phyloP scores from a whole-genome alignment of 2,329 filamentous ascomycete species.

The Emmonsia crescens region DNA sequence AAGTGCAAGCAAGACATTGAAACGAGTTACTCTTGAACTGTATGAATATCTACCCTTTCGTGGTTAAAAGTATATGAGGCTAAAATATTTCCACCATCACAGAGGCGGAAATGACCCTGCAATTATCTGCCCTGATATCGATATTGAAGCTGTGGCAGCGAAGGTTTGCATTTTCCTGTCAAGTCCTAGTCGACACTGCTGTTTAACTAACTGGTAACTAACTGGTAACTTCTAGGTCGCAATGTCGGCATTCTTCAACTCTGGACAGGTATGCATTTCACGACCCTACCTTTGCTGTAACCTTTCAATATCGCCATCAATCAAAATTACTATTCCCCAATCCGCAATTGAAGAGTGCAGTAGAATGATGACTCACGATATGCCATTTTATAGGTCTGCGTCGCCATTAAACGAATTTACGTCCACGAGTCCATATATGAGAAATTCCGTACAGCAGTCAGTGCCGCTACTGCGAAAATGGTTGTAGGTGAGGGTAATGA shows the following conservation, averaged over 20 bases:
- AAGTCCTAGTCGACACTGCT: background rate
- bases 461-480: conserved; percentile 35
- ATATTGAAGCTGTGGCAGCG: conserved; percentile 37
- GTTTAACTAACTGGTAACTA: background rate
- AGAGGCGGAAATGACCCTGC: conserved; percentile 46
- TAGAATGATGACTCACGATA: background rate
- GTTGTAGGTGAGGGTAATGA: conserved; percentile 31
- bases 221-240: conserved; percentile 27
- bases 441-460: conserved; percentile 39
- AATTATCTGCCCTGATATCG: conserved; percentile 44
- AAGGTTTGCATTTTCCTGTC: conserved; percentile 16
- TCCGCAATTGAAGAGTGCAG: background rate
- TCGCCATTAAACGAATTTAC: conserved; percentile 49
- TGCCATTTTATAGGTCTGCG: conserved; percentile 37
- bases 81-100: background rate
- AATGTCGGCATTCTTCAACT: conserved; percentile 41
- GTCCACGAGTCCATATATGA: conserved; percentile 52
- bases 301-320: background rate
- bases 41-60: conserved; percentile 5
- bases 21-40: conserved; percentile 43
- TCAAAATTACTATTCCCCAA: background rate
- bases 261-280: conserved; percentile 27
- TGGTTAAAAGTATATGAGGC: background rate
- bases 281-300: background rate
- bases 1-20: conserved; percentile 41